These are phyloP conservation scores for Cordyceps farinosa DNA, from an alignment of 2,329 filamentous ascomycete species.

Conservation along the genomic window DNA sequence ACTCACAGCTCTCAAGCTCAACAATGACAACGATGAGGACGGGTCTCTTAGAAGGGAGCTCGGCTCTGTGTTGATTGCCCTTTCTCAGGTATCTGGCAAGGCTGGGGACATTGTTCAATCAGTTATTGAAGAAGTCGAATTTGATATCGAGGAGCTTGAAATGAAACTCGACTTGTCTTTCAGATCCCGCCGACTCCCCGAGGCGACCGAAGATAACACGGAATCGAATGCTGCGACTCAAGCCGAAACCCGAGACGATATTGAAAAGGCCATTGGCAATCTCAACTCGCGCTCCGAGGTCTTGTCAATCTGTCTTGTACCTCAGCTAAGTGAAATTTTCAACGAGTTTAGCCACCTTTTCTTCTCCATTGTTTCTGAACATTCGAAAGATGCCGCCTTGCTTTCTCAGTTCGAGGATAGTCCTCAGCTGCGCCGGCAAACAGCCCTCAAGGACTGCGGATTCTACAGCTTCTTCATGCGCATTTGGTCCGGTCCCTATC, in stretches of 20 bases:
- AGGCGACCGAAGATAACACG: slow-evolving; percentile 46
- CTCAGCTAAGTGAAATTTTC: slow-evolving; percentile 50
- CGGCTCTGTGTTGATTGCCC: slow-evolving; percentile 61
- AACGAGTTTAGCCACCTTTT: slow-evolving; percentile 58
- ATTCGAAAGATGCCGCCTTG: slow-evolving; percentile 36
- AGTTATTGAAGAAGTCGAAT: slow-evolving; percentile 62
- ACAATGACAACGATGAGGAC: slow-evolving; percentile 51
- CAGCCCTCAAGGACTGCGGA: slow-evolving; percentile 57
- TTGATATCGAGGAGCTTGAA: slow-evolving; percentile 73
- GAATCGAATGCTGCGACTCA: slow-evolving; percentile 26
- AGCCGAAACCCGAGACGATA: slow-evolving; percentile 33
- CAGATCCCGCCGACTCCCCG: slow-evolving; percentile 52
- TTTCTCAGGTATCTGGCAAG: slow-evolving; percentile 58
- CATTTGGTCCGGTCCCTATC: slow-evolving; percentile 69
- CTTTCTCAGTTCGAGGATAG: slow-evolving; percentile 51
- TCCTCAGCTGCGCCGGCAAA: slow-evolving; percentile 50
- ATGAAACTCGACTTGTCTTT: slow-evolving; percentile 70
- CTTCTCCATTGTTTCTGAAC: slow-evolving; percentile 48
- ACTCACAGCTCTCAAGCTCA: slow-evolving; percentile 55
- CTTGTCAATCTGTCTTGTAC: slow-evolving; percentile 51
- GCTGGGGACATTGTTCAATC: slow-evolving; percentile 62
- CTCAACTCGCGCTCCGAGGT: slow-evolving; percentile 35
- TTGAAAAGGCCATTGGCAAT: slow-evolving; percentile 39
- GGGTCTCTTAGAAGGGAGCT: slow-evolving; percentile 59
- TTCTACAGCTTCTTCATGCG: slow-evolving; percentile 74